Conservation (phyloP, 345 rosid genomes). For the Melaleuca quinquenervia region DNA sequence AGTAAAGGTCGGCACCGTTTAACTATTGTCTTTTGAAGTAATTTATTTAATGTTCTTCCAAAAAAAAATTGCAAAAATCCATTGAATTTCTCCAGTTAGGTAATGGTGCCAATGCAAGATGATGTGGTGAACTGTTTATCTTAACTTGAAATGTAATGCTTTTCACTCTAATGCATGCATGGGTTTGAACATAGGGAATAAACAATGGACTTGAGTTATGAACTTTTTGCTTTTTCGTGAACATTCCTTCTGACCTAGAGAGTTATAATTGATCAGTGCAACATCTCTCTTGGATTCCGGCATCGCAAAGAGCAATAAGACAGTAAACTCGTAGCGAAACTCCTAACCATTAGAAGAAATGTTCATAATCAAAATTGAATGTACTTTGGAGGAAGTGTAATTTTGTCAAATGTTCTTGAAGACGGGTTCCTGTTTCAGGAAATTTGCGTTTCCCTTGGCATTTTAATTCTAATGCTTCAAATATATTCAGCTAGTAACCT, state of each 20-base stretch:
- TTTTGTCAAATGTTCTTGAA: too few relatives aligned
- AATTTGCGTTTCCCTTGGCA: too few relatives aligned
- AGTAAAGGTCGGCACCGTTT: conserved; percentile 34
- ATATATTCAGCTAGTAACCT: neutral
- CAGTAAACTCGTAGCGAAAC: too few relatives aligned
- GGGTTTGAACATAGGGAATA: neutral
- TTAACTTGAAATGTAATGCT: neutral
- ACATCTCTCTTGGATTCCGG: neutral
- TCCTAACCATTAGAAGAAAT: too few relatives aligned
- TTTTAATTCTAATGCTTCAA: too few relatives aligned
- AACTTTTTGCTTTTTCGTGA: neutral
- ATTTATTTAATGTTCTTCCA: neutral
- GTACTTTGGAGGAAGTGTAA: too few relatives aligned
- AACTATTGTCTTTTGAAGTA: neutral
- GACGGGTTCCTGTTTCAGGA: too few relatives aligned
- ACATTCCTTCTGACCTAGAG: neutral
- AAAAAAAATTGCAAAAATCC: neutral
- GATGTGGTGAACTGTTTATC: neutral
- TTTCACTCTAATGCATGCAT: neutral
- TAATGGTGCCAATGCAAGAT: neutral
- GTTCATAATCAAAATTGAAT: too few relatives aligned
- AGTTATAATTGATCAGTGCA: neutral
- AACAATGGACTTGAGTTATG: neutral
- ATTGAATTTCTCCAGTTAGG: neutral
- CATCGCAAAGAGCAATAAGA: too few relatives aligned